A percentile compares a stretch with the other conserved stretches of the same genome.
Evolutionary conservation across 2,329 filamentous ascomycete species (phyloP).

Genomic region (Monilinia fructigena): DNA sequence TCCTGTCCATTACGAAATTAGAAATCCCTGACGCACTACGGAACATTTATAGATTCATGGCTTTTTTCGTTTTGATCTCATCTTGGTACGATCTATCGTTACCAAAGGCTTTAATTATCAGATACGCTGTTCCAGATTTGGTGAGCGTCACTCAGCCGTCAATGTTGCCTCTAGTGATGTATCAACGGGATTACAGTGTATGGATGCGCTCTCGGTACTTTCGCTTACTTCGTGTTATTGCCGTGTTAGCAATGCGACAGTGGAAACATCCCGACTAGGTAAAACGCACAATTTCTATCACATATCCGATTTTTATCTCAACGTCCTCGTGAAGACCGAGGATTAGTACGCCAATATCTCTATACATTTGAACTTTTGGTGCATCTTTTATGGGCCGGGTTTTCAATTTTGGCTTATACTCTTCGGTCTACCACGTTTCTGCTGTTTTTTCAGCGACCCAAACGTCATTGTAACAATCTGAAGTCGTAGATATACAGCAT

Average conservation of each 20-base stretch:
- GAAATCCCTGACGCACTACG: not conserved
- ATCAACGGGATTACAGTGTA: slow-evolving; percentile 2
- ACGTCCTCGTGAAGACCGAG: not conserved
- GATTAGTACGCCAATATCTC: not conserved
- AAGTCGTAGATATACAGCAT: not conserved
- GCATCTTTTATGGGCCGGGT: not conserved
- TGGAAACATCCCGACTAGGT: not conserved
- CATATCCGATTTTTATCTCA: slow-evolving; percentile 1
- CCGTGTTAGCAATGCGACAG: slow-evolving; percentile 10
- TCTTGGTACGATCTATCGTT: slow-evolving; percentile 4
- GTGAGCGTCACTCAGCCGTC: not conserved
- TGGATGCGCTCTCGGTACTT: slow-evolving; percentile 4
- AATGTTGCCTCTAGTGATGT: not conserved
- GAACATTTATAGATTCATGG: slow-evolving; percentile 7
- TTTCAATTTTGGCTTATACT: too few relatives aligned
- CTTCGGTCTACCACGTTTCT: slow-evolving; percentile 7
- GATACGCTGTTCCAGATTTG: not conserved
- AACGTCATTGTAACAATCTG: not conserved
- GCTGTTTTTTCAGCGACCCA: not conserved
- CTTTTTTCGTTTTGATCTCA: slow-evolving; percentile 10
- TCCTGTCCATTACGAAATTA: not conserved
- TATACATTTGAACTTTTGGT: not conserved
- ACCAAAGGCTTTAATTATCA: not conserved
- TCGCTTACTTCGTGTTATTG: slow-evolving; percentile 2
- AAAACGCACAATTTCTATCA: slow-evolving; percentile 2